Percentiles rank a stretch among this genome's conserved stretches.
Conservation (phyloP, 805 yeast genomes). For the Sporopachydermia lactativora region DNA sequence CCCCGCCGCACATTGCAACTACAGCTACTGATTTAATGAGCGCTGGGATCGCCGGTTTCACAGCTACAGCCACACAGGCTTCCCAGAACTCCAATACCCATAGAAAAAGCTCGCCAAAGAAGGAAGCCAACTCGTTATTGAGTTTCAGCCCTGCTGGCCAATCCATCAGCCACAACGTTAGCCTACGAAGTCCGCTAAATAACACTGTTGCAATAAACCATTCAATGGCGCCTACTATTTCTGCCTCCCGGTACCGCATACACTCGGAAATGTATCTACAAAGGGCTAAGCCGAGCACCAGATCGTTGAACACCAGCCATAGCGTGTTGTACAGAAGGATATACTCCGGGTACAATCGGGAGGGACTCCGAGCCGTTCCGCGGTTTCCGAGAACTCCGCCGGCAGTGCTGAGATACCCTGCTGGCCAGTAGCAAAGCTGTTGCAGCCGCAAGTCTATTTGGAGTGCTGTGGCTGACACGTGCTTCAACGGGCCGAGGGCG, state of each 20-base stretch:
- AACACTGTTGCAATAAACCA: slow-evolving; percentile 26
- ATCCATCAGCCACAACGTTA: slow-evolving; percentile 63
- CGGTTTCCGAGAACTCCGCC: slow-evolving; percentile 6
- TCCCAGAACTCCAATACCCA: slow-evolving; percentile 75
- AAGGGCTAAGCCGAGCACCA: slow-evolving; percentile 55
- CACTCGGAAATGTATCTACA: slow-evolving; percentile 32
- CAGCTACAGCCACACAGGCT: slow-evolving; percentile 2
- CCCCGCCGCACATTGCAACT: slow-evolving; percentile 27
- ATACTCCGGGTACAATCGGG: slow-evolving; percentile 42
- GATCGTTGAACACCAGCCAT: slow-evolving; percentile 79
- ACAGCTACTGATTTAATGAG: background rate
- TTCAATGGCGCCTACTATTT: slow-evolving; percentile 13
- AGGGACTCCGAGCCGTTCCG: slow-evolving; percentile 23
- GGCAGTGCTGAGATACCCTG: slow-evolving; percentile 51
- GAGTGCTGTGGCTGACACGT: slow-evolving; percentile 47
- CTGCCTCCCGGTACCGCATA: slow-evolving; percentile 11
- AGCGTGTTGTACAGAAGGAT: slow-evolving; percentile 72
- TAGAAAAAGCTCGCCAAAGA: slow-evolving; percentile 71
- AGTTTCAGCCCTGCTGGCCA: slow-evolving; percentile 93
- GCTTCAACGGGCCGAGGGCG: slow-evolving; percentile 15
- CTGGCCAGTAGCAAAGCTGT: slow-evolving; percentile 67
- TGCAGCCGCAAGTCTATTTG: slow-evolving; percentile 69
- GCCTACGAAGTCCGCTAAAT: slow-evolving; percentile 28
- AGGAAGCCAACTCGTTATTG: slow-evolving; percentile 71
- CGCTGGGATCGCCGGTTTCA: background rate